Evolutionary conservation across 1,284 basidiomycete species (phyloP).

Genomic region (Trichosporon asahii): DNA sequence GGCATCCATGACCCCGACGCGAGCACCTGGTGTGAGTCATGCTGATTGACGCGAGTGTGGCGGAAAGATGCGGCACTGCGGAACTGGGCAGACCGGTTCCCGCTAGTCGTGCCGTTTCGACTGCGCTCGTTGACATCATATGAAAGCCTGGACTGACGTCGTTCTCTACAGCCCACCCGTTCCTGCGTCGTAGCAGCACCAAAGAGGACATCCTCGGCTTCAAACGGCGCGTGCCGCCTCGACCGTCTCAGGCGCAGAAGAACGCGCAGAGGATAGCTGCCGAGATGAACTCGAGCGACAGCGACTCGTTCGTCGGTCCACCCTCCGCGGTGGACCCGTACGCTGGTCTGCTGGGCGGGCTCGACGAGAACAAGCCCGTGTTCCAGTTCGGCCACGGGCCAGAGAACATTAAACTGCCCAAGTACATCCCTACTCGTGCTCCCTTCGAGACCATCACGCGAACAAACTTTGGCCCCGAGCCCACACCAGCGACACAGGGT

Average conservation of each 20-base stretch:
- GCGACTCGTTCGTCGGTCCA: conserved; percentile 30
- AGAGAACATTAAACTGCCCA: neutral
- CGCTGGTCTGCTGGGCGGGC: conserved; percentile 26
- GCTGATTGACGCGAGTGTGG: conserved; percentile 1
- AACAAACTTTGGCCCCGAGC: neutral
- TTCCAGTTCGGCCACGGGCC: neutral
- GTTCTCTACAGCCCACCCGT: conserved; percentile 67
- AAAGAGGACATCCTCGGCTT: conserved; percentile 82
- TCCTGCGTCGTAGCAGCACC: conserved; percentile 77
- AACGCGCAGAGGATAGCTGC: conserved; percentile 25
- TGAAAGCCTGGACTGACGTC: neutral
- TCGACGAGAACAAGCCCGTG: conserved; percentile 18
- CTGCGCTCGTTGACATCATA: neutral
- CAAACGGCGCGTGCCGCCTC: conserved; percentile 87
- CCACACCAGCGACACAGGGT: neutral
- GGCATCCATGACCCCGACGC: conserved; percentile 88
- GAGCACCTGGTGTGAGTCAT: conserved; percentile 80
- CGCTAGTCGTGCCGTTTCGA: neutral
- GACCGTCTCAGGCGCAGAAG: conserved; percentile 73
- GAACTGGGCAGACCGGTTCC: neutral
- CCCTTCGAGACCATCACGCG: neutral
- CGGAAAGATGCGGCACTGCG: neutral
- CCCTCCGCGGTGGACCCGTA: conserved; percentile 26
- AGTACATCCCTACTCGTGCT: neutral
- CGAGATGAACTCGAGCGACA: conserved; percentile 26